Evolutionary conservation across 805 yeast species (phyloP), one percentile per base, ranked within the genome.

Genomic region (Yamadazyma insecticola): DNA sequence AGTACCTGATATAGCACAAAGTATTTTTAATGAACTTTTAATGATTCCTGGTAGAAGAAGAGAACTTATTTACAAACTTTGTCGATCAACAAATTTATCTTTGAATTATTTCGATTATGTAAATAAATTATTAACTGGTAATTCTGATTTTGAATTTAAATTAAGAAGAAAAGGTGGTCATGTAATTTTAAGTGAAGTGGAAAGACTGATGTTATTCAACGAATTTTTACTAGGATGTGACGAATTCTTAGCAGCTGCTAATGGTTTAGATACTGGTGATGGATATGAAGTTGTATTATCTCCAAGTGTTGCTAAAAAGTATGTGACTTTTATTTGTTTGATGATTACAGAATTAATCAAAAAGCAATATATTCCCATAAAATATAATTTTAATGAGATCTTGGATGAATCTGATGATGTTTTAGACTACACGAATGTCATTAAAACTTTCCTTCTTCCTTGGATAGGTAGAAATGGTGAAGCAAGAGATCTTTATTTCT

Each of bases 21-120:
- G 70, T 12, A 58, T 81, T 31, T 58, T 81, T 49, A 88, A 81
- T 52, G 90, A 83, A 53, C 57, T 83, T 65, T 58, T 82, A 32
- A 80, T 81, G 85, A 72, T 78, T 30, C 58, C 61, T 34, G 87
- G 87, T 0, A 71, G 67, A 42, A 66, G 89, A 43, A 54, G 86
- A 18, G 73, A 73, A 0, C 48, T 81, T 10, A 76, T 82, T 25
- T 79, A 86, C 85, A 76, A 72, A 39, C 51, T 82, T 13, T 77
- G 87, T 1, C 85, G 77, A 49, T 47, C 48, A 22, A 52, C 76
- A 44, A 72, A 76, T 31, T 51, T 78, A 13, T 74, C 74, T 18
- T 71, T 72, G 41, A 54, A 74, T 35, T 44, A 77, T 25, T 74
- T 81, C 22, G 76, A 77, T 42, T 82, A 80, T 50, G 66, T 80